Conservation (phyloP, 2,329 filamentous ascomycete genomes). For the Talaromyces piceae region DNA sequence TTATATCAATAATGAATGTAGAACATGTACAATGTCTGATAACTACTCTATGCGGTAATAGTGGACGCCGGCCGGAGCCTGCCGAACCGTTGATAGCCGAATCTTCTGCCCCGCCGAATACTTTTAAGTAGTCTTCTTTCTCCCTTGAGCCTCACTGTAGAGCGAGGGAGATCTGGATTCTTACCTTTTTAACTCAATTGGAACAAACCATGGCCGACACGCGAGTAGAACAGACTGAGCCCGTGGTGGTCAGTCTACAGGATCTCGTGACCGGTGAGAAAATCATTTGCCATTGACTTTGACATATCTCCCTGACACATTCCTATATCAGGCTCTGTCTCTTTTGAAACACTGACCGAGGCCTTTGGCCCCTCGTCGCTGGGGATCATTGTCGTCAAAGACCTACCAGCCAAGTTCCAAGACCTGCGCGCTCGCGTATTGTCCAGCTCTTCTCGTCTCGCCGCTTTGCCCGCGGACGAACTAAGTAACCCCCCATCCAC, state of each 20-base stretch:
- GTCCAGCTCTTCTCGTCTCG: conserved; percentile 83
- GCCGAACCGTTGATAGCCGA: conserved; percentile 8
- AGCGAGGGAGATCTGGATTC: too few species aligned
- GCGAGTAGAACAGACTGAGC: conserved; percentile 23
- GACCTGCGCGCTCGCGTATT: conserved; percentile 66
- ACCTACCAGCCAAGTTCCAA: conserved; percentile 65
- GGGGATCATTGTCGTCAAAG: conserved; percentile 88
- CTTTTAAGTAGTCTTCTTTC: background rate
- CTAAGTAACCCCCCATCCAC: conserved; percentile 52
- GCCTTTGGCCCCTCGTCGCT: conserved; percentile 88
- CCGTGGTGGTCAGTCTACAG: conserved; percentile 42
- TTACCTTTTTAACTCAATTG: background rate
- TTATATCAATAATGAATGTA: background rate
- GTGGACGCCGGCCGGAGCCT: background rate
- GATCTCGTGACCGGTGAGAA: conserved; percentile 43
- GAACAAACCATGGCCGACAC: background rate
- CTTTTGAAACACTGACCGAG: conserved; percentile 41
- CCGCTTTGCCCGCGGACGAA: conserved; percentile 64
- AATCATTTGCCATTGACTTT: too few species aligned
- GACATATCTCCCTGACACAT: background rate
- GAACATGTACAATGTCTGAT: background rate
- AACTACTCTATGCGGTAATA: background rate
- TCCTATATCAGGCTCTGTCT: conserved; percentile 27
- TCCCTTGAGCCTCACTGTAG: background rate
- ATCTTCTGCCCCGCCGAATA: background rate